Conservation (phyloP, 768 basidiomycete species). For the Calvatia gigantea region DNA sequence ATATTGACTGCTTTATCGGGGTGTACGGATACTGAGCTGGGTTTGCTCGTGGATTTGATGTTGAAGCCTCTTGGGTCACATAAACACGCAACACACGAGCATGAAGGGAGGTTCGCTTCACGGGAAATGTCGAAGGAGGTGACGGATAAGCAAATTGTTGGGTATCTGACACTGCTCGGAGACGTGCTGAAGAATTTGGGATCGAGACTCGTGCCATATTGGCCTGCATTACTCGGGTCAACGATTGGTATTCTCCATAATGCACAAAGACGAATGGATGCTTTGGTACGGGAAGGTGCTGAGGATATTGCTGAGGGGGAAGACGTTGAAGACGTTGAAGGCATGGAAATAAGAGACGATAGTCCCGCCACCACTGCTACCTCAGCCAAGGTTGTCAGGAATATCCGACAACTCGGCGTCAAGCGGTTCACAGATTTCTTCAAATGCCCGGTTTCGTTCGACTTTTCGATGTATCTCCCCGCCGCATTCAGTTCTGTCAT, state of each 20-base stretch:
- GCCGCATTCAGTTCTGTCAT: conserved; percentile 70
- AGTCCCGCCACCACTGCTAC: conserved; percentile 30
- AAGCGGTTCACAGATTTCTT: conserved; percentile 90
- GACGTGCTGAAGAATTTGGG: conserved; percentile 85
- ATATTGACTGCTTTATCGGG: conserved; percentile 68
- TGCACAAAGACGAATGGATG: conserved; percentile 58
- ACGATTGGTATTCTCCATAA: conserved; percentile 62
- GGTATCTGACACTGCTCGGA: conserved; percentile 80
- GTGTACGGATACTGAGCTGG: conserved; percentile 72
- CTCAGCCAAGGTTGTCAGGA: conserved; percentile 41
- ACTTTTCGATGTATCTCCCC: conserved; percentile 70
- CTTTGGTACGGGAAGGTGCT: conserved; percentile 23
- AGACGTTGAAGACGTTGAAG: conserved; percentile 22
- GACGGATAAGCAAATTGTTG: conserved; percentile 68
- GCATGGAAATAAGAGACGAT: conserved; percentile 27
- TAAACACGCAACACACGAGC: conserved; percentile 22
- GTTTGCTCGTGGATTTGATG: conserved; percentile 84
- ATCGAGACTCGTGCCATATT: conserved; percentile 60
- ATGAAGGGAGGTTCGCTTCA: conserved; percentile 4
- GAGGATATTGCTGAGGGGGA: conserved; percentile 24
- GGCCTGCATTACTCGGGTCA: conserved; percentile 72
- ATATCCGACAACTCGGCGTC: conserved; percentile 78
- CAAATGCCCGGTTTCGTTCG: conserved; percentile 65
- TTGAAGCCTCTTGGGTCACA: conserved; percentile 58
- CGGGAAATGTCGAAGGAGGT: conserved; percentile 19